phyloP scores from a whole-genome alignment of 2,329 filamentous ascomycete species.

The Juglanconis sp. region DNA sequence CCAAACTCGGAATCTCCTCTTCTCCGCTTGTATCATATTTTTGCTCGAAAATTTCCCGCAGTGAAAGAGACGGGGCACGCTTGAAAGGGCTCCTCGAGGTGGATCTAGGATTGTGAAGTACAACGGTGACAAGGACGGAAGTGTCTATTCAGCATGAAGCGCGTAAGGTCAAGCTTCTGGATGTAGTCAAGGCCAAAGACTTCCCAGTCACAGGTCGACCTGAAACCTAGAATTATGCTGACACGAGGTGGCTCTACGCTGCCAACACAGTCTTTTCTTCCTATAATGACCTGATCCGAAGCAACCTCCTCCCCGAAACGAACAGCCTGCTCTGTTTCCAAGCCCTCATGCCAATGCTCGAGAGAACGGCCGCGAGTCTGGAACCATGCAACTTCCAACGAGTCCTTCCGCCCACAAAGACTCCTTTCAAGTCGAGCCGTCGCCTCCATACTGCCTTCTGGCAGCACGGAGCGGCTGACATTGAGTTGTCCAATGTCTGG shows the following conservation, averaged over 20 bases:
- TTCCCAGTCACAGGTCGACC: neutral
- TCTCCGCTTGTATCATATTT: neutral
- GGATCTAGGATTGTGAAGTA: neutral
- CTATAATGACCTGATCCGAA: slow-evolving; percentile 14
- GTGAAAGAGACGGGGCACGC: neutral
- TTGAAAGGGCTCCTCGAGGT: neutral
- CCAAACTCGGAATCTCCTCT: neutral
- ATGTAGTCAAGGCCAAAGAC: neutral
- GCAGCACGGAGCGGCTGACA: slow-evolving; percentile 50
- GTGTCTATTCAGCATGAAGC: slow-evolving; percentile 16
- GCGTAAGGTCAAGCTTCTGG: slow-evolving; percentile 3
- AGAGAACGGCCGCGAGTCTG: slow-evolving; percentile 54
- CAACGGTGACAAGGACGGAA: slow-evolving; percentile 1
- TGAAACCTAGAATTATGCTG: neutral
- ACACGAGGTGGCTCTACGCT: neutral
- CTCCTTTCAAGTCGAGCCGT: slow-evolving; percentile 37
- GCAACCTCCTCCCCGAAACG: neutral
- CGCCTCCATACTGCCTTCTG: slow-evolving; percentile 50
- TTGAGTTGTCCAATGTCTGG: slow-evolving; percentile 46
- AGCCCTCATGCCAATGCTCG: slow-evolving; percentile 46
- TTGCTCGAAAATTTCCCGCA: neutral
- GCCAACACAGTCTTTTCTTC: slow-evolving; percentile 6
- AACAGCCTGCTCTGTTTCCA: slow-evolving; percentile 11
- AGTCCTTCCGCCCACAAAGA: slow-evolving; percentile 40
- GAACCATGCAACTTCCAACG: slow-evolving; percentile 55